Conservation (phyloP, 257 asterid species). For the Asclepias syriaca region DNA sequence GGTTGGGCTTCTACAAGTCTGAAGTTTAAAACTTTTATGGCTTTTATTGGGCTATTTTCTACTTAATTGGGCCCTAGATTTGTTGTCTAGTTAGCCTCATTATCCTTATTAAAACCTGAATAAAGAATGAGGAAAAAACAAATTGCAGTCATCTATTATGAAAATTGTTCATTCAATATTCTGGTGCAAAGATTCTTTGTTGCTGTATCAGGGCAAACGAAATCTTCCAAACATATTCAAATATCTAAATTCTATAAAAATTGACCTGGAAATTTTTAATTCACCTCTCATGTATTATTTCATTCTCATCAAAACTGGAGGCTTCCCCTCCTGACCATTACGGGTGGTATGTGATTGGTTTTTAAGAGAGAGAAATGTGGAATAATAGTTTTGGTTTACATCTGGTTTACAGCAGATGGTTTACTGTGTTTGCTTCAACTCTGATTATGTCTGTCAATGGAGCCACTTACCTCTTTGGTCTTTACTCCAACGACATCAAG, state of each 20-base stretch:
- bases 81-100: no score
- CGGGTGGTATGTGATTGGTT: not conserved
- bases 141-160: no score
- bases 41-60: no score
- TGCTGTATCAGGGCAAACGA: not conserved
- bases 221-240: not conserved
- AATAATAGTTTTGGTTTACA: constrained; percentile 15
- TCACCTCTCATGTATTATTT: no score
- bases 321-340: not conserved
- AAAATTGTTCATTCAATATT: no score
- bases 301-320: no score
- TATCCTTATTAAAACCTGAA: no score
- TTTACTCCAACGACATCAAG: constrained; percentile 42
- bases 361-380: not conserved
- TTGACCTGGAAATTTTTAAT: not conserved
- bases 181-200: not conserved
- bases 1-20: not conserved
- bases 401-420: constrained; percentile 40
- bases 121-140: no score
- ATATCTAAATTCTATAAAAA: not conserved
- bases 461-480: constrained; percentile 48
- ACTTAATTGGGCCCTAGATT: no score
- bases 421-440: constrained; percentile 41
- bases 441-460: constrained; percentile 48
- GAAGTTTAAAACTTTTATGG: not conserved